Conservation (phyloP, 257 asterid species). For the Solanum okadae region DNA sequence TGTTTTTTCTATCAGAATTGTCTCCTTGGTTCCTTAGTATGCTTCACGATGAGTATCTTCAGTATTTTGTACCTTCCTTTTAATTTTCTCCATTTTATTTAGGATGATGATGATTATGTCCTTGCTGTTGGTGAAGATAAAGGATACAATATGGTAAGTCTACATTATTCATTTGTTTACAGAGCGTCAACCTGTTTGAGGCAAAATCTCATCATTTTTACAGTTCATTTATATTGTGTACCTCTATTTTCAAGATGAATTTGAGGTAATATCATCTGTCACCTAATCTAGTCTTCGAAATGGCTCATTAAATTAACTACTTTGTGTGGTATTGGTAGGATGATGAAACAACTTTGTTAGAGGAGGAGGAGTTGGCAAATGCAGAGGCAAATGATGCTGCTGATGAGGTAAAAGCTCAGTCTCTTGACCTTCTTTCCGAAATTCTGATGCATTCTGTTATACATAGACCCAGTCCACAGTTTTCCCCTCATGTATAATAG, state of each 20-base stretch:
- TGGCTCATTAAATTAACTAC: neutral
- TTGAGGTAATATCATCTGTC: neutral
- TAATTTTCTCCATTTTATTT: constrained; percentile 4
- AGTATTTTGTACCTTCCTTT: neutral
- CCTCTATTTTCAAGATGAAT: neutral
- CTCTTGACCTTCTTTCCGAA: neutral
- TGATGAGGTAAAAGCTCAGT: constrained; percentile 50
- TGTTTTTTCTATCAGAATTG: neutral
- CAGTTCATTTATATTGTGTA: neutral
- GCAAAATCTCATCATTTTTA: neutral
- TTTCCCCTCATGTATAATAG: neutral
- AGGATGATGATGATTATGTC: constrained; percentile 88
- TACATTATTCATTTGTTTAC: neutral
- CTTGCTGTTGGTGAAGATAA: constrained; percentile 59
- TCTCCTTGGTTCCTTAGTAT: neutral
- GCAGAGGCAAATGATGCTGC: constrained; percentile 38
- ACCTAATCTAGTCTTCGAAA: neutral
- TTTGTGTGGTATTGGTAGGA: constrained; percentile 43
- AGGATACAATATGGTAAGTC: constrained; percentile 47
- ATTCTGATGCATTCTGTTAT: constrained; percentile 1
- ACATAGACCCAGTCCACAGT: neutral
- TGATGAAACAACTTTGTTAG: constrained; percentile 84
- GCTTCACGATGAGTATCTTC: neutral
- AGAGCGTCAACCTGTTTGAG: neutral
- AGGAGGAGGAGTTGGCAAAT: constrained; percentile 84